Conservation (phyloP, 495 filamentous ascomycete species). For the Neurospora intermedia region DNA sequence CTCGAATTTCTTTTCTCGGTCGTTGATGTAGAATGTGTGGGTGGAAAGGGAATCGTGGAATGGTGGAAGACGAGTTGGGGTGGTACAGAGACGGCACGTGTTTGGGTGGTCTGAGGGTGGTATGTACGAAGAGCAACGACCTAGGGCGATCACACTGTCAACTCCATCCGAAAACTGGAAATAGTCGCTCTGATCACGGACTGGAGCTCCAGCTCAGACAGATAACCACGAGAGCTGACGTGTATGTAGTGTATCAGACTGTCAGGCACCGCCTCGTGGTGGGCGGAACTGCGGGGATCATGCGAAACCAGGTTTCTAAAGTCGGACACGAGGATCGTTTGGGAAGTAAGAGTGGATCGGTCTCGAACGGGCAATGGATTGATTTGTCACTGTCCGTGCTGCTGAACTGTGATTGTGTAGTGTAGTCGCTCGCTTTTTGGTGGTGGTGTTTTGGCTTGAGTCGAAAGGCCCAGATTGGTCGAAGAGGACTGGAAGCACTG, state of each 20-base stretch:
- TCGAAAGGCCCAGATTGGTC: background rate
- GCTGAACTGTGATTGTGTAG: background rate
- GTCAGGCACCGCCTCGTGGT: background rate
- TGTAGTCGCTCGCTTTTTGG: background rate
- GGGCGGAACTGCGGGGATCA: background rate
- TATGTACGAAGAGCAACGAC: background rate
- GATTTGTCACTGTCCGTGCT: background rate
- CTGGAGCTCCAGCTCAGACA: background rate
- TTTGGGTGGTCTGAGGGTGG: background rate
- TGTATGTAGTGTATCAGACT: background rate
- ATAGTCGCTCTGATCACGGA: background rate
- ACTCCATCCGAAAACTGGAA: background rate
- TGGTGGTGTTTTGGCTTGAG: background rate
- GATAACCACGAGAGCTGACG: background rate
- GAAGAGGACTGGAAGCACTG: background rate
- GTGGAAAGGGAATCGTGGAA: background rate
- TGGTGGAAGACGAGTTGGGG: background rate
- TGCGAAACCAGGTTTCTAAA: background rate
- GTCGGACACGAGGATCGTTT: background rate
- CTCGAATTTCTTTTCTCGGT: conserved; percentile 12
- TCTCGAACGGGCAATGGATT: background rate
- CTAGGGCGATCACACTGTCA: background rate
- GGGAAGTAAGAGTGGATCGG: background rate
- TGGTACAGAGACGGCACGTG: background rate
- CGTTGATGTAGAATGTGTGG: background rate